Base-by-base conservation (phyloP, 2,329 filamentous ascomycete species). In the Colletotrichum gloeosporioides region DNA sequence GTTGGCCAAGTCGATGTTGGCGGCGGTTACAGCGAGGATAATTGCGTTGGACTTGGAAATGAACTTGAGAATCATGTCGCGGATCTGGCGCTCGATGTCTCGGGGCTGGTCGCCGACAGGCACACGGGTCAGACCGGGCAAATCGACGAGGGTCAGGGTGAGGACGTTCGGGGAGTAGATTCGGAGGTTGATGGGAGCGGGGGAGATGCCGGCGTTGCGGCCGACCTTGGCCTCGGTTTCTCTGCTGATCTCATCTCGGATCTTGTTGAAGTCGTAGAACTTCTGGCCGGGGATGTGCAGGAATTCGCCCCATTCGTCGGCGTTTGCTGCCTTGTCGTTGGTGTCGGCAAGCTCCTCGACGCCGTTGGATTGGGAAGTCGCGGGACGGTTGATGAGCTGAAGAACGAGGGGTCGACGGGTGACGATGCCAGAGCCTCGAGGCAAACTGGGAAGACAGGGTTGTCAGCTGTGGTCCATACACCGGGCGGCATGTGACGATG, bases 141-240 rank as follows among this genome's bases (percentile, higher is more conserved):
- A 88, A 90, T 99, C 97, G 82, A 99, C 97, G 75, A 99, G 90
- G 8, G 97, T 99, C 80, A 99, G 90, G 73, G 98, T 99, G 77
- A 99, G 92, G 84, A 99, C 98, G 83, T 99, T 98, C 70, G 97
- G 97, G 69, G 96, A 99, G 91, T 98, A 99, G 87, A 99, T 98
- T 83, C 97, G 93, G 82, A 99, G 90, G 89, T 99, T 99, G 90
- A 99, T 99, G 67, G 97, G 97, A 36, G 95, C 94, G 29, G 97
- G 95, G 63, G 96, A 99, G 86, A 99, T 99, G 86, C 96, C 97
- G 67, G 94, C 95, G 89, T 99, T 99, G 84, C 93, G 93, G 79
- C 97, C 97, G 80, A 98, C 98, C 89, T 99, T 99, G 80, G 95
- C 93, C 83, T 98, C 96, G 59, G 97, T 99, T 88, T 99, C 97